A percentile compares a stretch with the other conserved stretches of the same genome.
These are phyloP conservation scores for Niebla homalea DNA, from an alignment of 495 filamentous ascomycete genomes.

Conservation along the genomic window DNA sequence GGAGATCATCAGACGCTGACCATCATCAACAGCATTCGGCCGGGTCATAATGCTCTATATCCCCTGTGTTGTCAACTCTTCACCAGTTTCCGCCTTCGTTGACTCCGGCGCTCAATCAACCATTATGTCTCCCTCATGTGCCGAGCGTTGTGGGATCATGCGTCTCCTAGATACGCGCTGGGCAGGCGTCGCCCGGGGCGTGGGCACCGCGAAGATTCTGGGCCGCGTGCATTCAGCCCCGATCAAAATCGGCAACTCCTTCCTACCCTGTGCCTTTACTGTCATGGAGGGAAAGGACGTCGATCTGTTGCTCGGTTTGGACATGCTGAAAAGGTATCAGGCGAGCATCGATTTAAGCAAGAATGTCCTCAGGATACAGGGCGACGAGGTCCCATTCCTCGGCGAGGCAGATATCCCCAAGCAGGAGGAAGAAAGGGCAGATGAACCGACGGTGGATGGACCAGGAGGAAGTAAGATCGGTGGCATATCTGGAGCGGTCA, in stretches of 20 bases:
- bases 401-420: conserved; percentile 89
- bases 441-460: conserved; percentile 78
- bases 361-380: conserved; percentile 73
- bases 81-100: conserved; percentile 88
- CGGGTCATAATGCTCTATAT: conserved; percentile 93
- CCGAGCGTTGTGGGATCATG: conserved; percentile 88
- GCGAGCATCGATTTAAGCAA: conserved; percentile 77
- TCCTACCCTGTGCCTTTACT: conserved; percentile 90
- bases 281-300: conserved; percentile 99
- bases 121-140: conserved; percentile 93
- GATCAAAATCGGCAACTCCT: conserved; percentile 80
- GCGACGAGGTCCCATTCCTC: conserved; percentile 75
- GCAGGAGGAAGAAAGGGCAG: conserved; percentile 52
- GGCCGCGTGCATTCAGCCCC: conserved; percentile 88
- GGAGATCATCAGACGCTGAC: not conserved
- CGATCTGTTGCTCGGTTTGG: conserved; percentile 84
- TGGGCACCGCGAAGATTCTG: conserved; percentile 87
- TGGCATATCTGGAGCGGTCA: conserved; percentile 69
- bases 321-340: conserved; percentile 93
- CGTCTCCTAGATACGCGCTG: conserved; percentile 88
- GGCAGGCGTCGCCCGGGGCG: conserved; percentile 79
- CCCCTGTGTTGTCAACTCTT: conserved; percentile 85
- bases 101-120: conserved; percentile 97
- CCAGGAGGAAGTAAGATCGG: conserved; percentile 78
- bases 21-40: conserved; percentile 57